Evolutionary conservation across 352 stramenopile species (phyloP).

Genomic region (Phytophthora lateralis): DNA sequence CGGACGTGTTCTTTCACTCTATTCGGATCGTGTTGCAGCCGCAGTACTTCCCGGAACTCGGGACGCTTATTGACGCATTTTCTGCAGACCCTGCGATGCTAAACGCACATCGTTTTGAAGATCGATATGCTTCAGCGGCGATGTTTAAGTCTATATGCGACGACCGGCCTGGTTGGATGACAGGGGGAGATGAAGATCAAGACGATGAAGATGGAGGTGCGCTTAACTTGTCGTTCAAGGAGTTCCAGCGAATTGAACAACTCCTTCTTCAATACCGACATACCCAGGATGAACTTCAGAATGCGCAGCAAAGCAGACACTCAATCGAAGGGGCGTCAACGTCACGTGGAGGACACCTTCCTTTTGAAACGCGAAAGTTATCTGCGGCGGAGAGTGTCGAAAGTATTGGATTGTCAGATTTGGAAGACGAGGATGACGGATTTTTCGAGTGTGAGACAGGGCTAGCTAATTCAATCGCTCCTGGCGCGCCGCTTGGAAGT

Average conservation of each 20-base stretch:
- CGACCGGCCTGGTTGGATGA: conserved; percentile 61
- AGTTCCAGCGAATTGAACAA: conserved; percentile 88
- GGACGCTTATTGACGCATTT: conserved; percentile 73
- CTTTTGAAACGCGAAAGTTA: conserved; percentile 48
- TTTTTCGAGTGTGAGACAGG: conserved; percentile 88
- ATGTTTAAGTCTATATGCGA: conserved; percentile 86
- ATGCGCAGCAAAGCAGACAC: conserved; percentile 29
- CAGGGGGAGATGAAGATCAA: conserved; percentile 41
- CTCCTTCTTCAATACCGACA: conserved; percentile 81
- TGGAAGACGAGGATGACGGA: conserved; percentile 78
- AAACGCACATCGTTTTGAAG: conserved; percentile 21
- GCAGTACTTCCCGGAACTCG: conserved; percentile 80
- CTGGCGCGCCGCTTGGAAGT: conserved; percentile 34
- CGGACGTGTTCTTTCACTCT: conserved; percentile 85
- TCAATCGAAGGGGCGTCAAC: conserved; percentile 16
- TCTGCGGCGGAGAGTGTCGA: conserved; percentile 82
- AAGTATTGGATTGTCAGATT: conserved; percentile 78
- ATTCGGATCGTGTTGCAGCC: conserved; percentile 81
- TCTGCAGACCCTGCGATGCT: conserved; percentile 30
- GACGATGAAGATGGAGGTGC: conserved; percentile 22
- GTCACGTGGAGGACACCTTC: conserved; percentile 15
- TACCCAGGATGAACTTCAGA: conserved; percentile 69
- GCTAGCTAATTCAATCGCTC: conserved; percentile 42
- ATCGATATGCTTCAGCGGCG: conserved; percentile 41
- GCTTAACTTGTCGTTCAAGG: conserved; percentile 72